Evolutionary conservation across 2,329 filamentous ascomycete species (phyloP).

Genomic region (Diaporthe citri): DNA sequence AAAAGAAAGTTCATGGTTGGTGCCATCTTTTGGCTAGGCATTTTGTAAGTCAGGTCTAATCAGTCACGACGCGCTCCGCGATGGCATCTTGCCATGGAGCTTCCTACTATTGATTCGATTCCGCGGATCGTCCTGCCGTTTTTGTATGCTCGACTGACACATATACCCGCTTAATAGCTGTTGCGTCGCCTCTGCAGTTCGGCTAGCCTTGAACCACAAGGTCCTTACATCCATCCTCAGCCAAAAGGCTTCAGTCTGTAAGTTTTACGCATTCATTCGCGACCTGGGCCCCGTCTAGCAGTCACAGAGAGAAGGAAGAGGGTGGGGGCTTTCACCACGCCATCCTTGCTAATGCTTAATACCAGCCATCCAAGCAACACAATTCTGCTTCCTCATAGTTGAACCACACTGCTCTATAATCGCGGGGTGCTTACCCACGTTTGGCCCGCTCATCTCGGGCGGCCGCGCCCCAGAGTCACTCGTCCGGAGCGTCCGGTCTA

Average conservation of each 20-base stretch:
- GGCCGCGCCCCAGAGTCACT: background rate
- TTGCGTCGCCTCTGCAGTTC: background rate
- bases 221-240: background rate
- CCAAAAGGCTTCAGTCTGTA: background rate
- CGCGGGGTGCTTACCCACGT: background rate
- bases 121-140: background rate
- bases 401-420: conserved; percentile 9
- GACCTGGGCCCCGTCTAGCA: too few species aligned
- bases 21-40: conserved; percentile 10
- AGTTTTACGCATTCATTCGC: background rate
- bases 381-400: background rate
- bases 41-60: background rate
- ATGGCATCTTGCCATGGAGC: background rate
- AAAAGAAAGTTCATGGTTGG: conserved; percentile 13
- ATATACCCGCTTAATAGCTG: background rate
- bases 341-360: background rate
- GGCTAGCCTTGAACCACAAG: background rate
- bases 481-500: background rate
- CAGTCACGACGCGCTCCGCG: background rate
- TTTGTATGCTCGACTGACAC: background rate
- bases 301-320: too few species aligned
- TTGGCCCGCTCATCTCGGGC: background rate
- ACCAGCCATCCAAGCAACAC: background rate
- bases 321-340: background rate
- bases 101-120: background rate